Evolutionary conservation across 1,139 yeast genomes (phyloP).

Genomic region (Geotrichum reessii): DNA sequence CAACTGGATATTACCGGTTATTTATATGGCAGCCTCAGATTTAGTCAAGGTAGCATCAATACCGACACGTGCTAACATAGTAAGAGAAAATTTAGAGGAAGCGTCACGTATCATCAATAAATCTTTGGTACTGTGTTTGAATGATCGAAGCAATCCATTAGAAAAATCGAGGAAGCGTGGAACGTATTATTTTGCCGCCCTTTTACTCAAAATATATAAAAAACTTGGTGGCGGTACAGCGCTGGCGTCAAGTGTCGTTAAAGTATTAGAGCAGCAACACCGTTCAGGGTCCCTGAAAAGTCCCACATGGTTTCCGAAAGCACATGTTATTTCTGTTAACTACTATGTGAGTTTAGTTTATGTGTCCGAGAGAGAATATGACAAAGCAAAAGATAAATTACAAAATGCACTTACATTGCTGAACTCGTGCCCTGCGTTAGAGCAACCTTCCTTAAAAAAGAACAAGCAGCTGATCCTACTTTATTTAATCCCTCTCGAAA

Average conservation of each 20-base stretch:
- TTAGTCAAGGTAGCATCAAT: not conserved
- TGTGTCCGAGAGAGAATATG: not conserved
- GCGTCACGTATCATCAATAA: conserved; percentile 53
- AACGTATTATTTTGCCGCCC: conserved; percentile 67
- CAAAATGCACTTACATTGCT: conserved; percentile 40
- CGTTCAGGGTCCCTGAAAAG: not conserved
- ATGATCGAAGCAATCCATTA: conserved; percentile 59
- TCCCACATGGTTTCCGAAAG: conserved; percentile 34
- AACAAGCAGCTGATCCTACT: conserved; percentile 38
- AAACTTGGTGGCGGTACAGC: conserved; percentile 52
- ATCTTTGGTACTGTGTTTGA: conserved; percentile 70
- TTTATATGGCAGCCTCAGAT: not conserved
- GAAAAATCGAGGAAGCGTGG: conserved; percentile 41
- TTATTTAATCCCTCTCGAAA: conserved; percentile 37
- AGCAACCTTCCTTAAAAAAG: conserved; percentile 19
- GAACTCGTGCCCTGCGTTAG: conserved; percentile 32
- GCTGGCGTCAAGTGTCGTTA: conserved; percentile 65
- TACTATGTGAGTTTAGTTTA: conserved; percentile 42
- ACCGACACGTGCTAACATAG: not conserved
- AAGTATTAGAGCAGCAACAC: conserved; percentile 56
- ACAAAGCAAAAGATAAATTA: conserved; percentile 1
- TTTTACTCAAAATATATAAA: conserved; percentile 68
- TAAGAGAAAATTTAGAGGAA: conserved; percentile 47
- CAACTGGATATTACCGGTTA: conserved; percentile 60
- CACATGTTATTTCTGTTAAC: conserved; percentile 54